phyloP scores from a whole-genome alignment of 2,329 filamentous ascomycete species.

The Trichophaea hybrida region DNA sequence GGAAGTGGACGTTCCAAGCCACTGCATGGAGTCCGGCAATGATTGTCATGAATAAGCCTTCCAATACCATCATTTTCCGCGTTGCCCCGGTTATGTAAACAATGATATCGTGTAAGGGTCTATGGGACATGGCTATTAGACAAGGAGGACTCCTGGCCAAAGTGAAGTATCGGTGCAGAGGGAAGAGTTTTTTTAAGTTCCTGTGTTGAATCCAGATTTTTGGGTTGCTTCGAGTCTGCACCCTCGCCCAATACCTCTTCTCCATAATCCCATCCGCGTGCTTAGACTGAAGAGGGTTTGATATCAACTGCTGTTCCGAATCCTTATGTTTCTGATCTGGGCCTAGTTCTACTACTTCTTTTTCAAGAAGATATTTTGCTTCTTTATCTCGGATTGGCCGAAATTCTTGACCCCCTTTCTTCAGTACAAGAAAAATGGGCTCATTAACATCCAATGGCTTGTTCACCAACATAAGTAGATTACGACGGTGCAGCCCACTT shows the following conservation, averaged over 20 bases:
- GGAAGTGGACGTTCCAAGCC: slow-evolving; percentile 7
- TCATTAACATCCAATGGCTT: slow-evolving; percentile 11
- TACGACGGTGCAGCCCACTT: slow-evolving; percentile 4
- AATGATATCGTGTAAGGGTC: neutral
- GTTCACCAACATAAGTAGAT: slow-evolving; percentile 7
- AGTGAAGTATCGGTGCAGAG: neutral
- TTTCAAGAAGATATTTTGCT: neutral
- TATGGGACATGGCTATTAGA: neutral
- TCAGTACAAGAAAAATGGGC: neutral
- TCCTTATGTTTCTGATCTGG: neutral
- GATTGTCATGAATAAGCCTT: neutral
- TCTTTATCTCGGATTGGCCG: neutral
- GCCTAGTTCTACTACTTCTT: neutral
- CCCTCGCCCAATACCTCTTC: neutral
- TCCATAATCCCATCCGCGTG: neutral
- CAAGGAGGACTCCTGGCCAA: neutral
- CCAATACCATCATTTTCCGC: neutral
- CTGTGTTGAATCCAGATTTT: neutral
- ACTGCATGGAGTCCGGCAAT: neutral
- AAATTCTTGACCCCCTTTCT: neutral
- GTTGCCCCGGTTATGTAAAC: neutral
- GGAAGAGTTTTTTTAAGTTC: neutral
- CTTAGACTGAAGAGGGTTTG: neutral
- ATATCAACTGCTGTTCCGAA: neutral
- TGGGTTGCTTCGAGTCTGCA: neutral